A percentile compares a stretch with the other conserved stretches of the same genome.
phyloP scores from a whole-genome alignment of 108 stramenopile species.

The Nannochloropsis granulata region DNA sequence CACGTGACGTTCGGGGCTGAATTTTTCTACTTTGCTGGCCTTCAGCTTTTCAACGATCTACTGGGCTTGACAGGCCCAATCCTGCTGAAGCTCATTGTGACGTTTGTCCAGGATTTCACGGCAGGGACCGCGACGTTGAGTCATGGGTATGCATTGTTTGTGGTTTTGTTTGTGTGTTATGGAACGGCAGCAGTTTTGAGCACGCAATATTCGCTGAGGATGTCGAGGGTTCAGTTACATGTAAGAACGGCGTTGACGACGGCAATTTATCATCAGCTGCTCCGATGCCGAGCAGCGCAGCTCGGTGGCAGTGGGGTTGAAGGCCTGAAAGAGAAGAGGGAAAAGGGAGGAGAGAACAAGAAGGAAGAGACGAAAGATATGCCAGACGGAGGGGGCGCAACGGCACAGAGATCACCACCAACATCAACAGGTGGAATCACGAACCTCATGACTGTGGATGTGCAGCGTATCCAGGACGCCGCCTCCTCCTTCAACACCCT shows the following conservation, averaged over 20 bases:
- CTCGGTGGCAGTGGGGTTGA: background rate
- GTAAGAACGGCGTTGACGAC: conserved; percentile 13
- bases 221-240: conserved; percentile 23
- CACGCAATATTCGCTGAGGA: conserved; percentile 20
- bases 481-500: conserved; percentile 31
- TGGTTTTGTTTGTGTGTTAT: background rate
- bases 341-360: conserved; percentile 1
- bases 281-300: background rate
- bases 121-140: background rate
- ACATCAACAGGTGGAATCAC: conserved; percentile 10
- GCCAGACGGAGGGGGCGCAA: background rate
- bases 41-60: conserved; percentile 13
- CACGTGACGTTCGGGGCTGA: conserved; percentile 3
- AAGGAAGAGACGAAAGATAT: background rate
- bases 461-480: conserved; percentile 26
- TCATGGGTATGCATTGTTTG: conserved; percentile 2
- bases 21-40: conserved; percentile 4
- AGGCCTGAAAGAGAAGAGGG: background rate
- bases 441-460: conserved; percentile 35
- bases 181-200: conserved; percentile 5
- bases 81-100: conserved; percentile 23
- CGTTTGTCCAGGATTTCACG: conserved; percentile 4
- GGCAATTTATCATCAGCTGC: conserved; percentile 8
- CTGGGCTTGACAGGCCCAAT: conserved; percentile 22
- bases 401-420: background rate